phyloP scores from a whole-genome alignment of 768 basidiomycete species.

The Kwoniella europaea region DNA sequence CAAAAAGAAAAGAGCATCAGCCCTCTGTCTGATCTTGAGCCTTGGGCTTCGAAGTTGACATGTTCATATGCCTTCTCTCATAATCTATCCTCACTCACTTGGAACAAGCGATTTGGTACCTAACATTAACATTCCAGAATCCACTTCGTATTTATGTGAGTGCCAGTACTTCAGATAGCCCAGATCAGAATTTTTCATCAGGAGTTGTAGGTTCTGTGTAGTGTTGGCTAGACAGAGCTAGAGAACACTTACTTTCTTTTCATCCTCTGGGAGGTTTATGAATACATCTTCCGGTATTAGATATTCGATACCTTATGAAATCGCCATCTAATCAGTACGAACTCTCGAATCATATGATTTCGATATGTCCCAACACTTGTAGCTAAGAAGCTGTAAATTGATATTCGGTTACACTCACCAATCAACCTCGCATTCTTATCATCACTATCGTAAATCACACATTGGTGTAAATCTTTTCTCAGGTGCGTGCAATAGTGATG shows the following conservation, averaged over 20 bases:
- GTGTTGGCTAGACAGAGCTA: neutral
- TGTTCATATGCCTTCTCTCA: no score
- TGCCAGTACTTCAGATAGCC: constrained; percentile 66
- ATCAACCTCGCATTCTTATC: constrained; percentile 63
- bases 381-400: neutral
- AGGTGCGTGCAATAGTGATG: constrained; percentile 63
- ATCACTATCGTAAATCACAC: constrained; percentile 63
- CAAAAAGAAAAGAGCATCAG: neutral
- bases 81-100: constrained; percentile 29
- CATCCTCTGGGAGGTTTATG: constrained; percentile 60
- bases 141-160: constrained; percentile 61
- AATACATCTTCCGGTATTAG: constrained; percentile 63
- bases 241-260: constrained; percentile 57
- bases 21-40: neutral
- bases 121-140: constrained; percentile 51
- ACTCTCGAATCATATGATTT: neutral
- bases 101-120: constrained; percentile 49
- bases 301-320: constrained; percentile 62
- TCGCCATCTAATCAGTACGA: neutral
- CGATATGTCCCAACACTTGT: neutral
- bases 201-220: no score
- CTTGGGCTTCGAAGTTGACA: neutral
- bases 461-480: constrained; percentile 61
- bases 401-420: no score
- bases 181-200: no score